Base-by-base conservation (phyloP, 805 yeast species). In the Myxozyma geophila region DNA sequence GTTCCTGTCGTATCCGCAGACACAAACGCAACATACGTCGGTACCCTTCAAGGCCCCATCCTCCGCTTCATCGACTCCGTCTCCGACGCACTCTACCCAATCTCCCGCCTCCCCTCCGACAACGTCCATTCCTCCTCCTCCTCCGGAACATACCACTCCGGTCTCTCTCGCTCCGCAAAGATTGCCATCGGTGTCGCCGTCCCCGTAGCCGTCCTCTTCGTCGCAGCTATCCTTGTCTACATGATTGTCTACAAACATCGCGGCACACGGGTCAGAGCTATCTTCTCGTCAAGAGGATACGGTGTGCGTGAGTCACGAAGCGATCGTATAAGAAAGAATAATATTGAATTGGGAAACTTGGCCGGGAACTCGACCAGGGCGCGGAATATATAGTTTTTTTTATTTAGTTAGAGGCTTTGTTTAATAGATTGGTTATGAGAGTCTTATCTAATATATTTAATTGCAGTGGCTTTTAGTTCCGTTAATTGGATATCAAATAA, bases 41-140 rank as follows among this genome's bases (percentile, higher is more conserved):
- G 81, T 60, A 74, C 80, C 33, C 70, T 67, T 36, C 66, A 74
- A 7, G 82, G 83, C 28, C 83, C 83, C 12, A 59, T 80, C 37
- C 60, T 79, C 17, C 76, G 79, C 68, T 76, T 77, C 37, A 73
- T 80, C 48, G 66, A 66, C n/a, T 70, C 74, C 8, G 70, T 55
- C 21, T 36, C 68, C 6, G 80, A 74, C 53, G 81, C 78, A 1
- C 33, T 62, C 21, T 56, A 72, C 6, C 60, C 73, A 0, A 79
- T 80, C 61, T 55, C 67, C 7, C 75, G 81, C 68, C 75, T 79
- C 5, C 83, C 83, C 21, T 78, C 82, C 0, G 83, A 80, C 57
- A 80, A 78, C 52, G 63, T 62, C 13, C 33, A n/a, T n/a, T n/a
- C n/a, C n/a, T n/a, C n/a, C n/a, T n/a, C n/a, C n/a, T n/a, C 19